Percentiles rank a stretch among this genome's conserved stretches.
phyloP scores from a whole-genome alignment of 2,329 filamentous ascomycete genomes.

The Exophiala oligosperma region DNA sequence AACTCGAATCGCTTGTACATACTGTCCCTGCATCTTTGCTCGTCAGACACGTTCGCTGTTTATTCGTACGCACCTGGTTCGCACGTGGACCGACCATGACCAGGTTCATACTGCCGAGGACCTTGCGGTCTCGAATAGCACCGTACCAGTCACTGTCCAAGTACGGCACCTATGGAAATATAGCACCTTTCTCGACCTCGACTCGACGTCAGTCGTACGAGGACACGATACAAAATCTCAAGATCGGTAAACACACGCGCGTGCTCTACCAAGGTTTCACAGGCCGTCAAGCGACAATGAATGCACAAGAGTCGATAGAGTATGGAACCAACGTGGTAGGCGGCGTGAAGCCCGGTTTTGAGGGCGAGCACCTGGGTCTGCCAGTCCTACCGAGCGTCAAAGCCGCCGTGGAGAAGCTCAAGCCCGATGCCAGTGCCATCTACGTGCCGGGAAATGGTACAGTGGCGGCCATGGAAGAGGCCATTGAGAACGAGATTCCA shows the following conservation, averaged over 20 bases:
- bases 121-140: slow-evolving; percentile 15
- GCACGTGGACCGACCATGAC: slow-evolving; percentile 10
- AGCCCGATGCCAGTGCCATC: slow-evolving; percentile 75
- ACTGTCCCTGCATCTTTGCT: background rate
- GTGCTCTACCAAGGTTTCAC: slow-evolving; percentile 74
- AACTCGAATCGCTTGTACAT: background rate
- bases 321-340: slow-evolving; percentile 82
- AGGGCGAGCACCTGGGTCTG: slow-evolving; percentile 70
- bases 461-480: slow-evolving; percentile 72
- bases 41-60: background rate
- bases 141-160: slow-evolving; percentile 12
- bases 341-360: slow-evolving; percentile 70
- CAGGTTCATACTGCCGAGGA: slow-evolving; percentile 17
- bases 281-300: slow-evolving; percentile 67
- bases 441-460: slow-evolving; percentile 78
- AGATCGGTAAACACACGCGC: slow-evolving; percentile 64
- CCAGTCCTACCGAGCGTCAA: slow-evolving; percentile 70
- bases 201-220: slow-evolving; percentile 44
- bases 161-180: slow-evolving; percentile 20
- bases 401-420: slow-evolving; percentile 67
- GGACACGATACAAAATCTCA: slow-evolving; percentile 65
- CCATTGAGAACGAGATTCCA: slow-evolving; percentile 75
- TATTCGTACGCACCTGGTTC: background rate
- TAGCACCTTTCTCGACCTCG: slow-evolving; percentile 26
- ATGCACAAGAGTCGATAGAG: slow-evolving; percentile 72